These are phyloP conservation scores for Auricularia auricula-judae DNA, from an alignment of 768 basidiomycete genomes.

Conservation along the genomic window DNA sequence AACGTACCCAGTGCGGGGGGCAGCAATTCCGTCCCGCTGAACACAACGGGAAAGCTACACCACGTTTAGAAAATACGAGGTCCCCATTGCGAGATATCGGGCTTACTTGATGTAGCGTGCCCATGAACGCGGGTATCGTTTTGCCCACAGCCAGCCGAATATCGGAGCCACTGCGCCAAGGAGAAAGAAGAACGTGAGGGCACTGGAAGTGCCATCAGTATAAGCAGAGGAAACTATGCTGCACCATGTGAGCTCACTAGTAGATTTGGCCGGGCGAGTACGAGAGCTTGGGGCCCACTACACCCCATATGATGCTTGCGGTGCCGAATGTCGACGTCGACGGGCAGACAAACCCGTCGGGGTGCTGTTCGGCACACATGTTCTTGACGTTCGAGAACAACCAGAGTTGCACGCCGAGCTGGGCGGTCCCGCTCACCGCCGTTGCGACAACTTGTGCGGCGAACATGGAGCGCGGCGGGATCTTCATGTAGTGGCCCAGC, in stretches of 20 bases:
- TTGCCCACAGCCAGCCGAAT: constrained; percentile 20
- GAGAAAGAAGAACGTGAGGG: constrained; percentile 21
- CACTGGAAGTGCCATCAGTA: constrained; percentile 20
- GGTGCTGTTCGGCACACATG: constrained; percentile 24
- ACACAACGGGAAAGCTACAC: constrained; percentile 3
- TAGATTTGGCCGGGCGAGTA: neutral
- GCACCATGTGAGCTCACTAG: neutral
- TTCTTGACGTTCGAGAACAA: constrained; percentile 19
- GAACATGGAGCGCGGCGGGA: constrained; percentile 23
- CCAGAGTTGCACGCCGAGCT: constrained; percentile 11
- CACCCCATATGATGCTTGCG: constrained; percentile 20
- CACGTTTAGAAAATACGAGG: too few species aligned
- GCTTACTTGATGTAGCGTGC: constrained; percentile 2
- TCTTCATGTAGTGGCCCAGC: constrained; percentile 29
- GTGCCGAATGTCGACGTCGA: constrained; percentile 22
- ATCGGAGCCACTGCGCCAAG: constrained; percentile 25
- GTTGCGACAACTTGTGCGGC: constrained; percentile 22
- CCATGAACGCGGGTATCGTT: constrained; percentile 14
- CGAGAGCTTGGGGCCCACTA: neutral
- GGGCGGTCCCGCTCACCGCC: constrained; percentile 33
- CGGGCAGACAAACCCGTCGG: constrained; percentile 19
- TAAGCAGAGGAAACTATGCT: constrained; percentile 16
- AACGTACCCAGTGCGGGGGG: constrained; percentile 15
- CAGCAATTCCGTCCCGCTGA: neutral
- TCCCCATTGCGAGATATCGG: neutral